Evolutionary conservation across 306 rosid genomes (phyloP).

Genomic region (Datisca glomerata): DNA sequence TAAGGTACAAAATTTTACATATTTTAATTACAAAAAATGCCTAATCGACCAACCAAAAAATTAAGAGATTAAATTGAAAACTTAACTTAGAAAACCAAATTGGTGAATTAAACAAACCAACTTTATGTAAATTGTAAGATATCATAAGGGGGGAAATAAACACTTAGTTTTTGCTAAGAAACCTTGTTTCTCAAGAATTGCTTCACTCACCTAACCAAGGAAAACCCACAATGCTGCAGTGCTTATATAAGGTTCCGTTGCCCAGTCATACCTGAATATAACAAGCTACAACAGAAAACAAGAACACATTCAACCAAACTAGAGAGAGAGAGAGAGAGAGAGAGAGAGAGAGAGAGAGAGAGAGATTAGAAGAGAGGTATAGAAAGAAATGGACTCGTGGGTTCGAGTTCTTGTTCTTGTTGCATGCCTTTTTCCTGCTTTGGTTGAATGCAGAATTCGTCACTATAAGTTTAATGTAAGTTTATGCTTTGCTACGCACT

Average conservation of each 20-base stretch:
- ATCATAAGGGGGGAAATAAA: constrained; percentile 3
- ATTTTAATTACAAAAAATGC: too few relatives aligned
- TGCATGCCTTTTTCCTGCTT: constrained; percentile 48
- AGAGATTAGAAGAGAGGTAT: background rate
- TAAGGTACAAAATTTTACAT: too few relatives aligned
- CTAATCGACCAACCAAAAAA: too few relatives aligned
- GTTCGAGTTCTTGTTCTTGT: constrained; percentile 34
- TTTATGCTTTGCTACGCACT: background rate
- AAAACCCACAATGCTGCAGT: constrained; percentile 70
- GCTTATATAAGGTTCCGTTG: constrained; percentile 49
- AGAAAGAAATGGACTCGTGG: constrained; percentile 33
- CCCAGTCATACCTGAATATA: constrained; percentile 29
- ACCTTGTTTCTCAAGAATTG: constrained; percentile 39
- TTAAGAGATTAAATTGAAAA: background rate
- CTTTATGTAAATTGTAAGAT: constrained; percentile 74
- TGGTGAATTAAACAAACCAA: constrained; percentile 4
- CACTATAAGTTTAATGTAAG: constrained; percentile 78
- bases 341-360: constrained; percentile 1
- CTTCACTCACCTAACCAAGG: constrained; percentile 51
- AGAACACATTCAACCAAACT: background rate
- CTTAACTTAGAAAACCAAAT: background rate
- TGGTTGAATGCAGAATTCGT: constrained; percentile 64
- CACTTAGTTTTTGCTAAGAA: constrained; percentile 4
- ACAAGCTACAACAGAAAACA: constrained; percentile 6
- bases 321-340: background rate